A percentile compares a stretch with the other conserved stretches of the same genome.
Evolutionary conservation across 116 monocot genomes (phyloP).

Genomic region (Dioscorea cayenensis): DNA sequence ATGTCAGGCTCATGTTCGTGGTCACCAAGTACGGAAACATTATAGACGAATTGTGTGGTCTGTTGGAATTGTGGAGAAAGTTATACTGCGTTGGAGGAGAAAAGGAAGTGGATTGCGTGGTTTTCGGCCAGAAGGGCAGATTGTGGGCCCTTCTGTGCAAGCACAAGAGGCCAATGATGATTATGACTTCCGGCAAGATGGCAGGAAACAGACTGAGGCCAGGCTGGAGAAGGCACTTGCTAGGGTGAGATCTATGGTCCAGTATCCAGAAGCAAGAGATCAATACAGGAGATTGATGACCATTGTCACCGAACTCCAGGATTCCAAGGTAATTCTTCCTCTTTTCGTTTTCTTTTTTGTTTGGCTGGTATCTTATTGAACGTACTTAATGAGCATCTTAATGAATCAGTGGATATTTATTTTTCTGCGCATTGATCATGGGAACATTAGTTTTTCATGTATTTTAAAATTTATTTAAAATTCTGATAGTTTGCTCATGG

Average conservation of each 20-base stretch:
- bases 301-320: constrained; percentile 35
- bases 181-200: constrained; percentile 73
- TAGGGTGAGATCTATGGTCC: constrained; percentile 96
- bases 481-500: too few relatives aligned
- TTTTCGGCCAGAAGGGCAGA: constrained; percentile 50
- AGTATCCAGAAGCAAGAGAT: constrained; percentile 97
- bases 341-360: neutral
- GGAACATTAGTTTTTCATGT: too few relatives aligned
- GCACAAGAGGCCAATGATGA: constrained; percentile 44
- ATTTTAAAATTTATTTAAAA: too few relatives aligned
- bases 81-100: constrained; percentile 87
- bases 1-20: constrained; percentile 83
- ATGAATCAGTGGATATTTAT: too few relatives aligned
- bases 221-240: constrained; percentile 78
- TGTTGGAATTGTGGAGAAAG: constrained; percentile 93
- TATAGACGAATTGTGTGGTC: constrained; percentile 71
- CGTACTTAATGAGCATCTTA: neutral
- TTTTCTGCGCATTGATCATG: too few relatives aligned
- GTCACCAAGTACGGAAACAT: constrained; percentile 91
- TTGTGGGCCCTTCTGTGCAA: constrained; percentile 34
- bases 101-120: constrained; percentile 84
- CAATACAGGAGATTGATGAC: constrained; percentile 78
- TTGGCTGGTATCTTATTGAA: neutral
- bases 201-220: constrained; percentile 75
- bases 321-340: constrained; percentile 27